Evolutionary conservation across 345 rosid genomes (phyloP).

Genomic region (sweet orange (Citrus sinensis)): DNA sequence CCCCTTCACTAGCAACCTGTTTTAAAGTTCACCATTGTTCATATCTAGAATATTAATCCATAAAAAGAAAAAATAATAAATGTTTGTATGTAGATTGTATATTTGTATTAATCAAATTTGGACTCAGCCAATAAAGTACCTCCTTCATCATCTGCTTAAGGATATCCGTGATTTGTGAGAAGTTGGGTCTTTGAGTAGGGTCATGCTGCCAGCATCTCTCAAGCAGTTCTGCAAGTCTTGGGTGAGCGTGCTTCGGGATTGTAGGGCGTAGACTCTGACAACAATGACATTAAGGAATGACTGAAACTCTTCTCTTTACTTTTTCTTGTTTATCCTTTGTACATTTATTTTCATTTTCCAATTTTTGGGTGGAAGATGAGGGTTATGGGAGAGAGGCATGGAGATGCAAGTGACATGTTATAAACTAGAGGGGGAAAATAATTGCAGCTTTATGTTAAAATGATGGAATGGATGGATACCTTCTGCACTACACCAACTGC

Average conservation of each 20-base stretch:
- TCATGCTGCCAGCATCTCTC: constrained; percentile 93
- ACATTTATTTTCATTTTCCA: neutral
- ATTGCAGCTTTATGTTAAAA: neutral
- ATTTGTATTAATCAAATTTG: neutral
- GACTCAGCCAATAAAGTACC: constrained; percentile 36
- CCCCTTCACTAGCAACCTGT: constrained; percentile 58
- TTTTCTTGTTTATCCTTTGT: neutral
- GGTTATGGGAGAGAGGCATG: neutral
- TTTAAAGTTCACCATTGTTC: constrained; percentile 11
- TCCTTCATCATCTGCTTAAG: constrained; percentile 61
- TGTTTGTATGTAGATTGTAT: neutral
- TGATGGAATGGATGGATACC: constrained; percentile 33
- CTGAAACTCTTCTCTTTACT: neutral
- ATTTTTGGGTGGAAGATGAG: neutral
- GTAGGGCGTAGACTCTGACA: constrained; percentile 69
- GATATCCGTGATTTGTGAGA: constrained; percentile 63
- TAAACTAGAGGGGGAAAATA: neutral
- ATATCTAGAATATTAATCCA: neutral
- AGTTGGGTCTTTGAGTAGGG: constrained; percentile 74
- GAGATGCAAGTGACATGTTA: neutral
- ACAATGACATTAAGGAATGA: constrained; percentile 3
- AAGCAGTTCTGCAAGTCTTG: constrained; percentile 65
- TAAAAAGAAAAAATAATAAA: neutral
- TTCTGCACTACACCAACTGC: constrained; percentile 93
- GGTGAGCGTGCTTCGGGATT: constrained; percentile 75